These are phyloP conservation scores for Forsythia viridissima DNA, from an alignment of 257 asterid genomes.

Conservation along the genomic window DNA sequence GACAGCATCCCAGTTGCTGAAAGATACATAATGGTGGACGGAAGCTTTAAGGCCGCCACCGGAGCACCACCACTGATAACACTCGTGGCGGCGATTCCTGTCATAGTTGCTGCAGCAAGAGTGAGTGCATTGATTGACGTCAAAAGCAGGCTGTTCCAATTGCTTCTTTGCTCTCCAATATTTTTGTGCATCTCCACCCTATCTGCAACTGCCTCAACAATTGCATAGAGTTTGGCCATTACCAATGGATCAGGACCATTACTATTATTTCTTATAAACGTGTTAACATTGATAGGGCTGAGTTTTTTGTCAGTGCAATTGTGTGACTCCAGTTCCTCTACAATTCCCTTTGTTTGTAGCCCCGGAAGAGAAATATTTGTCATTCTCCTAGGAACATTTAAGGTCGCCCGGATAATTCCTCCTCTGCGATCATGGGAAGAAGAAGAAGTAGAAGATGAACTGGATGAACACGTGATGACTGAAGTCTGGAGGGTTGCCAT, in stretches of 20 bases:
- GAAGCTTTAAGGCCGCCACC: too few species aligned
- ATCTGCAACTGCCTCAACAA: slow-evolving; percentile 54
- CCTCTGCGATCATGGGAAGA: background rate
- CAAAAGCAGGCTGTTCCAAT: too few species aligned
- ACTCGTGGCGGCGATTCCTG: too few species aligned
- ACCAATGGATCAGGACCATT: slow-evolving; percentile 28
- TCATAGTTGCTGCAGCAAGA: too few species aligned
- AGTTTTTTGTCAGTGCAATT: background rate
- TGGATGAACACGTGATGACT: background rate
- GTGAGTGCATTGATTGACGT: too few species aligned
- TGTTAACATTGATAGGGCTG: background rate
- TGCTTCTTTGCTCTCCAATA: too few species aligned
- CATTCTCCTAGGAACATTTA: slow-evolving; percentile 11
- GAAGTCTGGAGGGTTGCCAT: too few species aligned
- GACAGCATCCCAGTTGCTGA: too few species aligned
- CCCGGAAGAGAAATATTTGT: slow-evolving; percentile 9
- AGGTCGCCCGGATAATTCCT: slow-evolving; percentile 3
- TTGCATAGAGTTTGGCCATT: slow-evolving; percentile 46
- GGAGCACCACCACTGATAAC: too few species aligned
- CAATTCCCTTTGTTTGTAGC: background rate
- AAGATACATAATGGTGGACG: too few species aligned
- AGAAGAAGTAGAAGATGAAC: background rate
- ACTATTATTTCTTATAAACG: background rate
- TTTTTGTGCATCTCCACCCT: too few species aligned
- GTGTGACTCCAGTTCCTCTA: background rate